Percentiles rank a stretch among this genome's conserved stretches.
These are phyloP conservation scores for Thuidium tamariscinum DNA, from an alignment of 225 moss, liverwort and hornwort genomes.

Conservation along the genomic window DNA sequence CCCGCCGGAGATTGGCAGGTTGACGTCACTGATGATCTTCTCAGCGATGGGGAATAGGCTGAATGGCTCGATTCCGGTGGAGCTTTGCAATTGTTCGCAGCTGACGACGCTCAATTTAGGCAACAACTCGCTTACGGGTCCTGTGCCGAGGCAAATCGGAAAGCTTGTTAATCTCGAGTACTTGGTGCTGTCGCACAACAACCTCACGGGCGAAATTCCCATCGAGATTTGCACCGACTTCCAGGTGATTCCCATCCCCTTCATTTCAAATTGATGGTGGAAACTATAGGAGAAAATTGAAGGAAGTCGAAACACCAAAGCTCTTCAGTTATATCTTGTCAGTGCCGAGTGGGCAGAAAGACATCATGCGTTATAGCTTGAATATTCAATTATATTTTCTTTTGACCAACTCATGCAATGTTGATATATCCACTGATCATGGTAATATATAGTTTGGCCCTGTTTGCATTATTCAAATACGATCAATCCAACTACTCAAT, in stretches of 20 bases:
- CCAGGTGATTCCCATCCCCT: constrained; percentile 36
- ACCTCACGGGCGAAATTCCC: constrained; percentile 58
- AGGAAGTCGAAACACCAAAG: not conserved
- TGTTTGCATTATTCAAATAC: not conserved
- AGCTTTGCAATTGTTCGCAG: constrained; percentile 53
- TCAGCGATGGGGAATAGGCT: constrained; percentile 47
- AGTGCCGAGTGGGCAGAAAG: not conserved
- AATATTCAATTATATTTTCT: not conserved
- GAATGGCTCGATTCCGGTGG: constrained; percentile 45
- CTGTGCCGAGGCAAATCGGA: constrained; percentile 46
- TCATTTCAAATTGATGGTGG: not conserved
- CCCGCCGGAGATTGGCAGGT: constrained; percentile 23
- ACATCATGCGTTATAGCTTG: not conserved
- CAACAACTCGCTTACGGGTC: constrained; percentile 47
- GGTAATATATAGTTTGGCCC: not conserved
- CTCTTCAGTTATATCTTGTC: not conserved
- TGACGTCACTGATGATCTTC: constrained; percentile 36
- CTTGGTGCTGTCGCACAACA: constrained; percentile 58
- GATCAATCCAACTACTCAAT: not conserved
- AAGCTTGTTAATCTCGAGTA: constrained; percentile 65
- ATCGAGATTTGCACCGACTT: constrained; percentile 48
- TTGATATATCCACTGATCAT: not conserved
- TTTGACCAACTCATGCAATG: not conserved
- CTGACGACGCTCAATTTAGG: constrained; percentile 64
- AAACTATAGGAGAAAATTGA: not conserved